Percentiles rank a stretch among this genome's conserved stretches.
These are phyloP conservation scores for Populus davidiana DNA, from an alignment of 345 rosid genomes.

Conservation along the genomic window DNA sequence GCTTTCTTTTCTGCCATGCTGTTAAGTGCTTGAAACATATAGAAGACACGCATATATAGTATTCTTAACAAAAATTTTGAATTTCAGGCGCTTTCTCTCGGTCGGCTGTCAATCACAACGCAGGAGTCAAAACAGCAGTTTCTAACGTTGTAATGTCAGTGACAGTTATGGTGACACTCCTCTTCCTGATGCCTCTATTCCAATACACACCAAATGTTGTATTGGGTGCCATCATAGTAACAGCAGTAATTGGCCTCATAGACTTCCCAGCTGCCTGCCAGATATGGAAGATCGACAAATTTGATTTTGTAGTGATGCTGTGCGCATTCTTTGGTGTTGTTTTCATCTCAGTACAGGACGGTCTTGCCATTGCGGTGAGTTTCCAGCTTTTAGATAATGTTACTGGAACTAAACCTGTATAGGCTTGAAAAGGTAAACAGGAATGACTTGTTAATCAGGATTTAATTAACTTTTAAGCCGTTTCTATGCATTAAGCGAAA, in stretches of 20 bases:
- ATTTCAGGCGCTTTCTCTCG: slow-evolving; percentile 82
- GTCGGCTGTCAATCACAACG: slow-evolving; percentile 91
- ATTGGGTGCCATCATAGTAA: slow-evolving; percentile 81
- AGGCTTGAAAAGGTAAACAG: not conserved
- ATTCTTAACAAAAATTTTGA: not conserved
- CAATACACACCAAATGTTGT: slow-evolving; percentile 93
- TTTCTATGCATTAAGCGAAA: not conserved
- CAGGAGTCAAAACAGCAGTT: slow-evolving; percentile 90
- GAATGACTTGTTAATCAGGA: not conserved
- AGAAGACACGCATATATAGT: not conserved
- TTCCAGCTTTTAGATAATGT: not conserved
- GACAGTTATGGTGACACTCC: slow-evolving; percentile 89
- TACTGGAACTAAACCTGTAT: not conserved
- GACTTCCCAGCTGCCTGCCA: slow-evolving; percentile 75
- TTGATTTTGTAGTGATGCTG: slow-evolving; percentile 72
- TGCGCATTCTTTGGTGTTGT: slow-evolving; percentile 84
- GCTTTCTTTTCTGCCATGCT: not conserved
- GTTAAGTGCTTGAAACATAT: not conserved
- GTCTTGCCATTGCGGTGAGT: slow-evolving; percentile 86
- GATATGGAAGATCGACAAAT: slow-evolving; percentile 88
- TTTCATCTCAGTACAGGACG: slow-evolving; percentile 75
- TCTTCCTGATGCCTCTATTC: slow-evolving; percentile 90
- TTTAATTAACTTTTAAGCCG: not conserved
- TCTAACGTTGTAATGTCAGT: slow-evolving; percentile 89
- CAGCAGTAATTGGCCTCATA: slow-evolving; percentile 90